Evolutionary conservation across 306 rosid genomes (phyloP).

Genomic region (Macrotyloma uniflorum): DNA sequence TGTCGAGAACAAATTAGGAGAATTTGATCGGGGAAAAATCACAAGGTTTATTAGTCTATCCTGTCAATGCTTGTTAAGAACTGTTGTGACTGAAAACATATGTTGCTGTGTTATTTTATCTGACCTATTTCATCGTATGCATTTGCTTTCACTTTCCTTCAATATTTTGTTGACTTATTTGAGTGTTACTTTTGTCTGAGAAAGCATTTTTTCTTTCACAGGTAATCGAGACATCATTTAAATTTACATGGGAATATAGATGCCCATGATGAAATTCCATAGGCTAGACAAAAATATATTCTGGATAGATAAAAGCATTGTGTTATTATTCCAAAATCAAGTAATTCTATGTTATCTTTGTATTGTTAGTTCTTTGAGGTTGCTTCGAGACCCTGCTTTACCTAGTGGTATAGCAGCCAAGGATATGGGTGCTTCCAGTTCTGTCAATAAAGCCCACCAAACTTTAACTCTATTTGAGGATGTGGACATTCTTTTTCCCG

Average conservation of each 20-base stretch:
- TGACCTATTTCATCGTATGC: conserved; percentile 18
- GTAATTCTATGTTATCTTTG: conserved; percentile 1
- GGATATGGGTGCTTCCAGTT: conserved; percentile 44
- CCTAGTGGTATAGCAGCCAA: too few species aligned
- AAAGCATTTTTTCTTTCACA: not conserved
- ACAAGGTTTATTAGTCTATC: conserved; percentile 57
- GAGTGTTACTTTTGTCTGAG: conserved; percentile 21
- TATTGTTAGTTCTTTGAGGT: conserved; percentile 1
- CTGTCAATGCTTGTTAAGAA: conserved; percentile 30
- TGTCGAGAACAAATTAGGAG: conserved; percentile 71
- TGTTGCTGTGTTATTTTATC: conserved; percentile 27
- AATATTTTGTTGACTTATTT: conserved; percentile 29
- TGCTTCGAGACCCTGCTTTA: too few species aligned
- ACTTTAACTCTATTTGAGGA: conserved; percentile 84
- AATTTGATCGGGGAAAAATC: conserved; percentile 46
- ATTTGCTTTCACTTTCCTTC: conserved; percentile 12
- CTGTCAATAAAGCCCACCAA: conserved; percentile 59
- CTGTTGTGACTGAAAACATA: not conserved
- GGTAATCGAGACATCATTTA: conserved; percentile 1
- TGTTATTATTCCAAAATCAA: not conserved
- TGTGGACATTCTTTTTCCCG: conserved; percentile 76
- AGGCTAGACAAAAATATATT: not conserved
- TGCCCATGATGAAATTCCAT: not conserved
- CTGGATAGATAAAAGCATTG: not conserved
- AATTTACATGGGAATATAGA: conserved; percentile 7